These are phyloP conservation scores for Fusarium chlamydosporum DNA, from an alignment of 2,329 filamentous ascomycete species.

Conservation along the genomic window DNA sequence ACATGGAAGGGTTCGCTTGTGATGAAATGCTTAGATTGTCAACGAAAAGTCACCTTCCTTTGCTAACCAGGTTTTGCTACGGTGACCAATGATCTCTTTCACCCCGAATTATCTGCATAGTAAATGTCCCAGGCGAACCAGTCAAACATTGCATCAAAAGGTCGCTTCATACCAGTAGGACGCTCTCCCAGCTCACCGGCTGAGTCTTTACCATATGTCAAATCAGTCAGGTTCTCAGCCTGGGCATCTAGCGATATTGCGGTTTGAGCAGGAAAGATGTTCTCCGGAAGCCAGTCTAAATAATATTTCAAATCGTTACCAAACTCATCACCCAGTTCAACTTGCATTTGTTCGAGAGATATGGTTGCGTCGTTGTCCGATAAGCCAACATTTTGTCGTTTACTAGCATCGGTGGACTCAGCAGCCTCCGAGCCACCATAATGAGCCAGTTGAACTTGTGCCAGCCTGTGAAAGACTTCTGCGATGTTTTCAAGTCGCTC, in stretches of 20 bases:
- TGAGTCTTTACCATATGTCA: no score
- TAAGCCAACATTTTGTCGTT: accelerated
- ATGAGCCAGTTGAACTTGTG: background rate
- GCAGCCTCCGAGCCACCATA: accelerated
- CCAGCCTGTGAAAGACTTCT: background rate
- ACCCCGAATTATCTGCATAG: no score
- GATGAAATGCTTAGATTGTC: no score
- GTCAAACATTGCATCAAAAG: slow-evolving; percentile 17
- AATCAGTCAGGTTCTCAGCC: background rate
- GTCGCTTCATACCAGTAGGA: background rate
- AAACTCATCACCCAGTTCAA: background rate
- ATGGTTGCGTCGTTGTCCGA: accelerated
- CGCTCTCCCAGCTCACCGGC: accelerated
- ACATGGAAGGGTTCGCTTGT: no score
- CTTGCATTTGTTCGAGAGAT: background rate
- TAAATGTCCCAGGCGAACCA: slow-evolving; percentile 23
- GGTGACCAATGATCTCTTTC: no score
- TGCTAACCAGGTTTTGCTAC: no score
- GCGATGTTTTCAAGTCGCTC: slow-evolving; percentile 3
- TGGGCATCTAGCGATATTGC: accelerated
- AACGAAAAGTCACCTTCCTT: no score
- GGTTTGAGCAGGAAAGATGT: background rate
- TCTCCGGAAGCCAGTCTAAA: slow-evolving; percentile 3
- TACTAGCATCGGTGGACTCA: accelerated
- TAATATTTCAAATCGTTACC: background rate